Conservation (phyloP, 2,329 filamentous ascomycete genomes). For the Lecanicillium sp. region DNA sequence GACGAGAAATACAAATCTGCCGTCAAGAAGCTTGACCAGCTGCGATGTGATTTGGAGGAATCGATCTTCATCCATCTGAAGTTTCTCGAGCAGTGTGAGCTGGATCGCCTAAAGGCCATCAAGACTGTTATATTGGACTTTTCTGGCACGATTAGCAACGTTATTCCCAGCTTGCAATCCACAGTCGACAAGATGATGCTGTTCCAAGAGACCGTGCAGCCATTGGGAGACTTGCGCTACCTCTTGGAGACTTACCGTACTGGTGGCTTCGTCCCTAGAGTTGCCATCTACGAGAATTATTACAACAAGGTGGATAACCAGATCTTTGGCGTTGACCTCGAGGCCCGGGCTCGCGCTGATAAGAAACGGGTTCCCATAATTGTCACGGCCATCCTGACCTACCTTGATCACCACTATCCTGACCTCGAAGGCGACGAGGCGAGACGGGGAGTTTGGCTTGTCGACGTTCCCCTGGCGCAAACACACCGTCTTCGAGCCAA, state of each 20-base stretch:
- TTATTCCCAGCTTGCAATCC: constrained; percentile 91
- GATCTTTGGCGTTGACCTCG: constrained; percentile 96
- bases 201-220: constrained; percentile 98
- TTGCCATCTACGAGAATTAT: constrained; percentile 96
- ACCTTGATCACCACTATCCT: constrained; percentile 93
- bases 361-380: constrained; percentile 92
- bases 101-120: constrained; percentile 94
- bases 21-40: constrained; percentile 78
- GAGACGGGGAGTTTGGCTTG: constrained; percentile 85
- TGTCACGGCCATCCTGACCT: constrained; percentile 88
- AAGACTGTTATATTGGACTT: constrained; percentile 98
- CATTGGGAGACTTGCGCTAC: constrained; percentile 81
- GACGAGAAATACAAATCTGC: constrained; percentile 90
- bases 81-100: constrained; percentile 95
- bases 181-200: constrained; percentile 98
- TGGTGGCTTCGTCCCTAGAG: constrained; percentile 82
- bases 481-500: constrained; percentile 77
- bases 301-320: constrained; percentile 98
- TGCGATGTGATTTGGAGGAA: constrained; percentile 93
- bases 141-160: constrained; percentile 93
- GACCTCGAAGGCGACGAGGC: constrained; percentile 96
- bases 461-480: constrained; percentile 79
- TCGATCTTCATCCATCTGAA: constrained; percentile 86
- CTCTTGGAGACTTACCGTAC: constrained; percentile 96
- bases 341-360: constrained; percentile 86